Conservation (phyloP, 2,329 filamentous ascomycete genomes). For the Massarina eburnea region DNA sequence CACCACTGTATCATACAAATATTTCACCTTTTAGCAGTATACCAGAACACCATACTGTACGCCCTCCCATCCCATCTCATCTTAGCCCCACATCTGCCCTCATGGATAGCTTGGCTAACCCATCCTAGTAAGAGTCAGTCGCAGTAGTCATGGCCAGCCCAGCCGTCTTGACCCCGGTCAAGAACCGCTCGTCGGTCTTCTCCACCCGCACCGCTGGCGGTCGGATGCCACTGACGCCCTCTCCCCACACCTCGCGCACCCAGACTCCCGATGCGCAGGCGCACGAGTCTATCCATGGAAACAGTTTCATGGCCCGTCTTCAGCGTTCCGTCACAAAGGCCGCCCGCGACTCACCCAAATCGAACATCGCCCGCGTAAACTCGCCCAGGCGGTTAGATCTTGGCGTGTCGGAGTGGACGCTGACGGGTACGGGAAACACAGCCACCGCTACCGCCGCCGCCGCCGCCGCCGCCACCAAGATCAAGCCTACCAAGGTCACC, state of each 20-base stretch:
- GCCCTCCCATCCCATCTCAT: conserved; percentile 7
- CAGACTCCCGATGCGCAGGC: conserved; percentile 49
- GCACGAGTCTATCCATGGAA: conserved; percentile 70
- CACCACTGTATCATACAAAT: conserved; percentile 44
- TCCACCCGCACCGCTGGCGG: conserved; percentile 90
- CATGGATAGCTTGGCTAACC: conserved; percentile 20
- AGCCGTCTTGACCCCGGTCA: conserved; percentile 85
- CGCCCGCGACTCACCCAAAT: conserved; percentile 86
- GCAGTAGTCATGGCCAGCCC: conserved; percentile 77
- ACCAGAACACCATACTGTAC: conserved; percentile 31
- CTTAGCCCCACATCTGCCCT: neutral
- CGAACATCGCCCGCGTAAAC: conserved; percentile 78
- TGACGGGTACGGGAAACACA: conserved; percentile 74
- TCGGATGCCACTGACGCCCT: conserved; percentile 91
- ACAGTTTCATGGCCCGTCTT: conserved; percentile 77
- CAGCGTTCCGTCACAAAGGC: conserved; percentile 68
- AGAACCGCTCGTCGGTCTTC: conserved; percentile 93
- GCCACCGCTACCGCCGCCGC: conserved; percentile 17
- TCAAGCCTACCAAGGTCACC: too few species aligned
- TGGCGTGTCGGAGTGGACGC: conserved; percentile 87
- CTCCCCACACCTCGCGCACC: conserved; percentile 66
- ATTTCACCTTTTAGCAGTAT: conserved; percentile 31
- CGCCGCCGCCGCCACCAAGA: too few species aligned
- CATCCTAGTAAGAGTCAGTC: conserved; percentile 20
- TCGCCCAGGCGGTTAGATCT: conserved; percentile 88